Percentiles rank a stretch among this genome's conserved stretches.
phyloP scores from a whole-genome alignment of 331 rosid genomes.

The Quercus phellos region DNA sequence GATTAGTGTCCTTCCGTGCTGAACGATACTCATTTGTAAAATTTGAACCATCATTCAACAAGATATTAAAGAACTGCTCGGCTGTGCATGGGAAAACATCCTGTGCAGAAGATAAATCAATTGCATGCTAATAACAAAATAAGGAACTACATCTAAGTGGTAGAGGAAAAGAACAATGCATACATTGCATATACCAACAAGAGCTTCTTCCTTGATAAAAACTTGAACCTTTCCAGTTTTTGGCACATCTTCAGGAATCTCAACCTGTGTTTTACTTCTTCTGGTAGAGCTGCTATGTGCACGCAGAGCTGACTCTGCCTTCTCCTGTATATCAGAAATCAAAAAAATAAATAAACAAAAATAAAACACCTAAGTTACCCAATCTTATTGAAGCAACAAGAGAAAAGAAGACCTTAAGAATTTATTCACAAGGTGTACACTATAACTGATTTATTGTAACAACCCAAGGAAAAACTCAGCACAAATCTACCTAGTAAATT shows the following conservation, averaged over 20 bases:
- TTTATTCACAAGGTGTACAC: too few species aligned
- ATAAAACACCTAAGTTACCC: too few species aligned
- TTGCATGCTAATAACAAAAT: slow-evolving; percentile 22
- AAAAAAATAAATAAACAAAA: slow-evolving; percentile 13
- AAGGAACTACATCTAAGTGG: slow-evolving; percentile 11
- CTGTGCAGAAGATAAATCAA: slow-evolving; percentile 41
- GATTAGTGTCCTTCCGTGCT: slow-evolving; percentile 76
- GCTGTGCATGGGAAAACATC: slow-evolving; percentile 75
- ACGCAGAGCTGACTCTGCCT: slow-evolving; percentile 85
- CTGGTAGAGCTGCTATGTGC: slow-evolving; percentile 93
- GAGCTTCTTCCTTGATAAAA: slow-evolving; percentile 73
- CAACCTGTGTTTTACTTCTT: slow-evolving; percentile 40
- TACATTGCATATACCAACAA: slow-evolving; percentile 71
- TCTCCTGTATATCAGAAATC: slow-evolving; percentile 53
- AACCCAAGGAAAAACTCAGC: too few species aligned
- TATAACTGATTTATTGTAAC: too few species aligned
- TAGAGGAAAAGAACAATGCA: slow-evolving; percentile 23
- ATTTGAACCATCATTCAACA: slow-evolving; percentile 62
- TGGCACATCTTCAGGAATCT: slow-evolving; percentile 49
- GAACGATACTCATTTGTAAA: slow-evolving; percentile 63
- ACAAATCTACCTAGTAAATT: too few species aligned
- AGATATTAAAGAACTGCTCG: slow-evolving; percentile 64
- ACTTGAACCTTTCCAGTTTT: slow-evolving; percentile 54
- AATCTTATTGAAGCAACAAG: too few species aligned
- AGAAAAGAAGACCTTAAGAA: too few species aligned